A percentile compares a stretch with the other conserved stretches of the same genome.
Evolutionary conservation across 768 basidiomycete species (phyloP).

Genomic region (Daedaleopsis nitida): DNA sequence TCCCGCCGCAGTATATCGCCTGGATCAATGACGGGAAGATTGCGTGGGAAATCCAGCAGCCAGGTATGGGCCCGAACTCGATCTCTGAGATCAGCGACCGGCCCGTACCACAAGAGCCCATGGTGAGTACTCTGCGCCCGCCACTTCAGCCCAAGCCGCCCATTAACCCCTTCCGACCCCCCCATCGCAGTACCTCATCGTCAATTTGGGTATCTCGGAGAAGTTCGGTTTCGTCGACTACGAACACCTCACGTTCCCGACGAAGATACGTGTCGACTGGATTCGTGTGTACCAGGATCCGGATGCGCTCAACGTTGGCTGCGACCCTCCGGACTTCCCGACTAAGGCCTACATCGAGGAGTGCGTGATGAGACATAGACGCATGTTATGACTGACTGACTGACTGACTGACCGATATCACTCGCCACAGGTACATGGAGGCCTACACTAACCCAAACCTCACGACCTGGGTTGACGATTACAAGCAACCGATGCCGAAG

Average conservation of each 20-base stretch:
- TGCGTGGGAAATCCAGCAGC: slow-evolving; percentile 70
- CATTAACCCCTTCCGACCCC: neutral
- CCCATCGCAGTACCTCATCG: slow-evolving; percentile 48
- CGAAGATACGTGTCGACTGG: slow-evolving; percentile 76
- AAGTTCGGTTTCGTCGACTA: slow-evolving; percentile 63
- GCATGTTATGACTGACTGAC: neutral
- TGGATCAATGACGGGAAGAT: slow-evolving; percentile 69
- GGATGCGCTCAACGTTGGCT: slow-evolving; percentile 54
- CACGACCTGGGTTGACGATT: slow-evolving; percentile 50
- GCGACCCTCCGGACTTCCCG: slow-evolving; percentile 73
- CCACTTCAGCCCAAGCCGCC: neutral
- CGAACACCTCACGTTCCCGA: slow-evolving; percentile 48
- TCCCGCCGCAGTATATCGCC: slow-evolving; percentile 60
- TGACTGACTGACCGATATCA: neutral
- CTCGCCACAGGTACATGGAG: slow-evolving; percentile 50
- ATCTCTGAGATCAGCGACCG: slow-evolving; percentile 63
- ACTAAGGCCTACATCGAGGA: slow-evolving; percentile 78
- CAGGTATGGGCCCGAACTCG: slow-evolving; percentile 59
- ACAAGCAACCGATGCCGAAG: slow-evolving; percentile 48
- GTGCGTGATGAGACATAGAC: slow-evolving; percentile 37
- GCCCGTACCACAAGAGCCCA: slow-evolving; percentile 80
- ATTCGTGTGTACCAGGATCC: slow-evolving; percentile 75
- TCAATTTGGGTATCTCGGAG: slow-evolving; percentile 61
- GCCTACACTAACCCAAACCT: slow-evolving; percentile 72
- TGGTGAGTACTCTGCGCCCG: slow-evolving; percentile 52